These are phyloP conservation scores for Xerocomellus amylosporus DNA, from an alignment of 768 basidiomycete genomes.

Conservation along the genomic window DNA sequence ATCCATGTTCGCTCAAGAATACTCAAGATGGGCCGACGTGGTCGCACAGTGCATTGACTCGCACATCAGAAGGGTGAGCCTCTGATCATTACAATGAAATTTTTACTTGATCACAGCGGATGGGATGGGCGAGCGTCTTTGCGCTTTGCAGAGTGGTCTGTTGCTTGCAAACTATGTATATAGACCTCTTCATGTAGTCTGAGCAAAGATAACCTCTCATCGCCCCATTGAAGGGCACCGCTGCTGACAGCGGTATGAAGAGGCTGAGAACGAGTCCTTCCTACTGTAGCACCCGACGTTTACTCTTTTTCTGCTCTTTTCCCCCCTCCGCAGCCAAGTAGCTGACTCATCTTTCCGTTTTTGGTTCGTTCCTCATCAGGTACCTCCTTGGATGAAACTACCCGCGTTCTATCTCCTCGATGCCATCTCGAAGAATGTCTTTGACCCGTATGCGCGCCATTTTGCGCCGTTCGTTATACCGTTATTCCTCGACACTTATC, in stretches of 20 bases:
- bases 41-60: conserved; percentile 78
- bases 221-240: conserved; percentile 33
- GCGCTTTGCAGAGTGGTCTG: conserved; percentile 21
- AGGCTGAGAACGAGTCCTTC: conserved; percentile 34
- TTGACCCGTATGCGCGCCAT: conserved; percentile 83
- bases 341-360: conserved; percentile 66
- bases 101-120: conserved; percentile 29
- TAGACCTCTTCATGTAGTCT: conserved; percentile 42
- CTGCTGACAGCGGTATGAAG: conserved; percentile 33
- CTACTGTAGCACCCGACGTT: conserved; percentile 22
- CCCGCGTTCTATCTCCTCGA: conserved; percentile 95
- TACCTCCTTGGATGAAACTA: conserved; percentile 84
- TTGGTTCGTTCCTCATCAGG: conserved; percentile 48
- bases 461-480: conserved; percentile 81
- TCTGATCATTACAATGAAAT: conserved; percentile 19
- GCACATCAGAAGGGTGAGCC: conserved; percentile 89
- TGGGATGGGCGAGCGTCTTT: conserved; percentile 25
- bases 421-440: conserved; percentile 96
- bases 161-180: conserved; percentile 42
- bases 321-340: conserved; percentile 21
- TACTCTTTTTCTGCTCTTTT: conserved; percentile 31
- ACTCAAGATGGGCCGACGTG: conserved; percentile 71
- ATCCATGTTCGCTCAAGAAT: conserved; percentile 90
- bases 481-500: conserved; percentile 85
- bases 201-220: conserved; percentile 41